These are phyloP conservation scores for Letharia lupina DNA, from an alignment of 495 filamentous ascomycete genomes.

Conservation along the genomic window DNA sequence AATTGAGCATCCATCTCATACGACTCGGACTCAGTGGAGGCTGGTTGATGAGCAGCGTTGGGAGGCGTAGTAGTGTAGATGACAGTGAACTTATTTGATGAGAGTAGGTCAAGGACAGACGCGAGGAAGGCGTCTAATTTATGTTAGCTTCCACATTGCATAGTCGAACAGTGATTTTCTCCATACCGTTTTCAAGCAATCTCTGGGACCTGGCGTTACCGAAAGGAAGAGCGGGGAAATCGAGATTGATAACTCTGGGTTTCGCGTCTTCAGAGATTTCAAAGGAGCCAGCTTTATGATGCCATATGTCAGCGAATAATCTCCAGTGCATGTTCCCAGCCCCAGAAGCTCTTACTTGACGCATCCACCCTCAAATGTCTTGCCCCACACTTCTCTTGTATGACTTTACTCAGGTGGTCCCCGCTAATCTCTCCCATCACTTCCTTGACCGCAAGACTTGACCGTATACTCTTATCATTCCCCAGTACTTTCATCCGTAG, in stretches of 20 bases:
- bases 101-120: constrained; percentile 48
- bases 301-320: constrained; percentile 5
- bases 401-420: constrained; percentile 42
- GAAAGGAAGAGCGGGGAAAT: constrained; percentile 43
- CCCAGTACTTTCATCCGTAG: constrained; percentile 48
- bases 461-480: constrained; percentile 42
- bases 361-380: constrained; percentile 47
- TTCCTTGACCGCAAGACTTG: constrained; percentile 48
- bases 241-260: constrained; percentile 43
- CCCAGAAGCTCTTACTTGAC: constrained; percentile 46
- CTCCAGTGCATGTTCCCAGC: neutral
- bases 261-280: constrained; percentile 37
- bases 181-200: constrained; percentile 42
- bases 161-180: neutral
- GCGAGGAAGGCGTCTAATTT: constrained; percentile 51
- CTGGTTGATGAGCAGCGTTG: neutral
- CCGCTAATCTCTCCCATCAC: constrained; percentile 53
- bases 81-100: constrained; percentile 49
- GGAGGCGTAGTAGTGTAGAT: constrained; percentile 49
- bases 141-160: neutral
- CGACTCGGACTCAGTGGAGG: constrained; percentile 29
- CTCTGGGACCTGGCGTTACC: constrained; percentile 34
- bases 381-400: constrained; percentile 47
- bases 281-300: constrained; percentile 37
- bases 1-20: constrained; percentile 48